These are phyloP conservation scores for Camelina sativa DNA, from an alignment of 345 rosid species.

Conservation along the genomic window DNA sequence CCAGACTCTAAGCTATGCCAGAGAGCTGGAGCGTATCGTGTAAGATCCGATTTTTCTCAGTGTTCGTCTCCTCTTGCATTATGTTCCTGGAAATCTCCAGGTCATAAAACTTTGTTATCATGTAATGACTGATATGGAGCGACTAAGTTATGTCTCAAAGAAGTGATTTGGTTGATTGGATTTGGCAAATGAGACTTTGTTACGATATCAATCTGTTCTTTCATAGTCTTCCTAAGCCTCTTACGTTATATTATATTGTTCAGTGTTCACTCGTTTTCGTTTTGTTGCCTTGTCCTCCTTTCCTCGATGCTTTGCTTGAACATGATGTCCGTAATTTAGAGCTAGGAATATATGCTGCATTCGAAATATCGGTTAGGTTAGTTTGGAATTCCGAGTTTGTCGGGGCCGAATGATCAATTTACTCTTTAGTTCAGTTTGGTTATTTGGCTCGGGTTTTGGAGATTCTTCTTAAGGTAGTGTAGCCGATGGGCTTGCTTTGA, in stretches of 20 bases:
- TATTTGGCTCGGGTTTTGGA: neutral
- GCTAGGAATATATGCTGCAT: too few relatives aligned
- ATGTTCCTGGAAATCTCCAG: slow-evolving; percentile 14
- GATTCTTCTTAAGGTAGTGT: neutral
- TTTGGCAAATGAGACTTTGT: slow-evolving; percentile 23
- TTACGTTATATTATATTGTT: too few relatives aligned
- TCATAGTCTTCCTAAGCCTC: neutral
- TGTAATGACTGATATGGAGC: slow-evolving; percentile 26
- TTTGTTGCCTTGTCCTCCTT: too few relatives aligned
- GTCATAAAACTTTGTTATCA: slow-evolving; percentile 22
- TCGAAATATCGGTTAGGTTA: too few relatives aligned
- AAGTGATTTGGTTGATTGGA: slow-evolving; percentile 19
- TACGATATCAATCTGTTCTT: neutral
- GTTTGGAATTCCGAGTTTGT: too few relatives aligned
- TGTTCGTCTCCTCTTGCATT: slow-evolving; percentile 13
- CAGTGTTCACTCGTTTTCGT: too few relatives aligned
- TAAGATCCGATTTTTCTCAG: slow-evolving; percentile 43
- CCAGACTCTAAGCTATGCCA: slow-evolving; percentile 94
- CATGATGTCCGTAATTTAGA: too few relatives aligned
- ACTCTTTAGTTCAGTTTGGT: neutral
- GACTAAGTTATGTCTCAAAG: slow-evolving; percentile 16
- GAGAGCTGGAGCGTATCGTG: slow-evolving; percentile 98
- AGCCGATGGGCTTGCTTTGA: neutral
- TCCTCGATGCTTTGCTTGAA: too few relatives aligned
- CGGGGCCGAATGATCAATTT: neutral